Evolutionary conservation across 179 eudicot genomes (phyloP).

Genomic region (Gypsophila paniculata): DNA sequence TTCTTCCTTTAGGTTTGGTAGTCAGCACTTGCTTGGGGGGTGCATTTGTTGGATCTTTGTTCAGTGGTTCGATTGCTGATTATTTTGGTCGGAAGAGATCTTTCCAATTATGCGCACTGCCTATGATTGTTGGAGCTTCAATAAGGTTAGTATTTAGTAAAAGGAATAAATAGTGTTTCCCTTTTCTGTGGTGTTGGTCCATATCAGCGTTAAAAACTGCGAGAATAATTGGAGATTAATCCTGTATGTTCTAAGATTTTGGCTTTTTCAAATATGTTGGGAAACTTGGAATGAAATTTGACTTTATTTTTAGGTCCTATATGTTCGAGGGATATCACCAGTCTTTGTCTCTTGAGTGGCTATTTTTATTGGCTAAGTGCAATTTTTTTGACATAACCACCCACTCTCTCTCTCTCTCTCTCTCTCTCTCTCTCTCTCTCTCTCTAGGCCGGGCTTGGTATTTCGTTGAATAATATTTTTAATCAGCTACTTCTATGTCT

Average conservation of each 20-base stretch:
- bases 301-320: not conserved
- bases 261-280: not conserved
- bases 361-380: not conserved
- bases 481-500: not conserved
- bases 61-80: conserved; percentile 88
- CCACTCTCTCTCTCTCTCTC: too few species aligned
- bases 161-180: not conserved
- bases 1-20: conserved; percentile 51
- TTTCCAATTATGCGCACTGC: conserved; percentile 80
- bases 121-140: conserved; percentile 77
- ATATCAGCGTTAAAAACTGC: not conserved
- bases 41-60: conserved; percentile 74
- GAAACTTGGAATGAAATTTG: not conserved
- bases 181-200: conserved; percentile 9
- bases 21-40: conserved; percentile 86
- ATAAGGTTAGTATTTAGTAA: conserved; percentile 49
- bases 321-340: not conserved
- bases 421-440: not conserved
- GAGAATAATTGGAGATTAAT: not conserved
- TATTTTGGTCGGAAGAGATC: conserved; percentile 78
- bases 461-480: not conserved
- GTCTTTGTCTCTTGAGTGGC: not conserved
- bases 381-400: not conserved
- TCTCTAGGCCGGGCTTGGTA: not conserved
- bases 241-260: not conserved